Evolutionary conservation across 192 early-diverging fungal species (phyloP).

Genomic region (Backusella macrospora): DNA sequence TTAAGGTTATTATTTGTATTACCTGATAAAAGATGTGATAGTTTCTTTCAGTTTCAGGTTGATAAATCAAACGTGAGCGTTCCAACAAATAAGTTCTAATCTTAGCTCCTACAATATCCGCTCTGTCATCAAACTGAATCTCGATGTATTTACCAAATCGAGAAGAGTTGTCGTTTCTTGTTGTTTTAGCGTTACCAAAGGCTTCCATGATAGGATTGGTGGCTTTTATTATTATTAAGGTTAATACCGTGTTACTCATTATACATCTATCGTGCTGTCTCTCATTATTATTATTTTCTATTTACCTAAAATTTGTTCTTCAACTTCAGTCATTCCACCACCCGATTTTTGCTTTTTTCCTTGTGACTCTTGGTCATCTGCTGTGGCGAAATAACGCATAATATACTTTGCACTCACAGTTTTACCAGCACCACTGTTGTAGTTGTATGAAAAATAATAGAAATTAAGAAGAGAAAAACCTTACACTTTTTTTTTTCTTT

Average conservation of each 20-base stretch:
- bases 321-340: constrained; percentile 68
- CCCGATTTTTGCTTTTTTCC: constrained; percentile 43
- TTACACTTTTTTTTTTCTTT: background rate
- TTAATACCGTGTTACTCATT: background rate
- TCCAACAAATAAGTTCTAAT: constrained; percentile 97
- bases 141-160: constrained; percentile 99
- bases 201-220: constrained; percentile 99
- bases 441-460: background rate
- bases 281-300: background rate
- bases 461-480: constrained; percentile 3
- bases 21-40: constrained; percentile 99
- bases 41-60: constrained; percentile 92
- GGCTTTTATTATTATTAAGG: constrained; percentile 46
- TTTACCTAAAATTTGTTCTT: constrained; percentile 77
- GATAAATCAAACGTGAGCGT: constrained; percentile 93
- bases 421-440: constrained; percentile 87
- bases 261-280: background rate
- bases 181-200: constrained; percentile 99
- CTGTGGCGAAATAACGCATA: constrained; percentile 95
- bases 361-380: constrained; percentile 65
- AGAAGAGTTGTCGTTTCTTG: constrained; percentile 97
- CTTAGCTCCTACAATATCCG: constrained; percentile 89
- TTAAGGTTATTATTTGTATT: background rate
- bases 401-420: constrained; percentile 96
- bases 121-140: constrained; percentile 86